These are phyloP conservation scores for Chromosphaera perkinsii DNA, from an alignment of 208 protist species.

Conservation along the genomic window DNA sequence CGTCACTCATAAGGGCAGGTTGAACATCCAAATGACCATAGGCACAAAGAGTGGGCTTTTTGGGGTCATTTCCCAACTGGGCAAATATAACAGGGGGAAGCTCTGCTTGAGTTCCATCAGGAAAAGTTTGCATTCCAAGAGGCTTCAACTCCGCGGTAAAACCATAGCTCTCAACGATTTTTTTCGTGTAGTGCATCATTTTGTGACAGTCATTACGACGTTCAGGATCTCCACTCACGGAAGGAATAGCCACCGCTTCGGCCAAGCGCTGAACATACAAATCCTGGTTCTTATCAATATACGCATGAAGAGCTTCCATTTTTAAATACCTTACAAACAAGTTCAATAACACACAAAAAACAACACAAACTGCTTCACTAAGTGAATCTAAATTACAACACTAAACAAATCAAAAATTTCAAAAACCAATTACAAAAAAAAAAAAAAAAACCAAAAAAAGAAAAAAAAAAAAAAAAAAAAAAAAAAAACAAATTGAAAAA, in stretches of 20 bases:
- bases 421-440: neutral
- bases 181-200: slow-evolving; percentile 13
- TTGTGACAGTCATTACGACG: neutral
- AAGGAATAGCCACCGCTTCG: slow-evolving; percentile 27
- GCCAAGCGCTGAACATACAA: slow-evolving; percentile 11
- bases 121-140: no score
- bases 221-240: slow-evolving; percentile 3
- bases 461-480: neutral
- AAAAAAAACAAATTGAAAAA: no score
- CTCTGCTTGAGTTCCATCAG: no score
- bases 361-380: neutral
- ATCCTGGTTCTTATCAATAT: slow-evolving; percentile 13
- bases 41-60: neutral
- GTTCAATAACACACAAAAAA: neutral
- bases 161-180: neutral
- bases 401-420: neutral
- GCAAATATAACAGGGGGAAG: no score
- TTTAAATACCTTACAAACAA: neutral
- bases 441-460: slow-evolving; percentile 6
- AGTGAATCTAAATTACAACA: neutral
- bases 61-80: slow-evolving; percentile 1
- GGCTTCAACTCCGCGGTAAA: no score
- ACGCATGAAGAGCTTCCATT: slow-evolving; percentile 9
- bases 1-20: slow-evolving; percentile 18
- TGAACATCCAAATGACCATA: slow-evolving; percentile 31